A percentile compares a stretch with the other conserved stretches of the same genome.
phyloP scores from a whole-genome alignment of 2,329 filamentous ascomycete genomes.

The Colletotrichum echinochloae region DNA sequence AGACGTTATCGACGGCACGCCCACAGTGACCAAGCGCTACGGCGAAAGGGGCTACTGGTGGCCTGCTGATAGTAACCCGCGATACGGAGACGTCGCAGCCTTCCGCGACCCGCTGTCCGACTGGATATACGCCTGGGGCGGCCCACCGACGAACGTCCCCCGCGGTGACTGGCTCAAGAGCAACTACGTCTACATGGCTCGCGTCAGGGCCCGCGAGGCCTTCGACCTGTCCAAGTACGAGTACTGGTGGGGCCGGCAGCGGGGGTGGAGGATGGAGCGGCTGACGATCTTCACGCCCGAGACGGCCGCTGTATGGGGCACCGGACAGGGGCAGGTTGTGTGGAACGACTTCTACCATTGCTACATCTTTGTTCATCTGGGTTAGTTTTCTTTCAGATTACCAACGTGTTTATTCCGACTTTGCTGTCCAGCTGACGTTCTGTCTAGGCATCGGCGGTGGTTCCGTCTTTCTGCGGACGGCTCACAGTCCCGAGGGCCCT shows the following conservation, averaged over 20 bases:
- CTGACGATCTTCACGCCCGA: conserved; percentile 49
- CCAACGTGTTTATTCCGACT: too few species aligned
- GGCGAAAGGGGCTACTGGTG: conserved; percentile 53
- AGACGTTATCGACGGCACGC: conserved; percentile 48
- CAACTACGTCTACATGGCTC: conserved; percentile 52
- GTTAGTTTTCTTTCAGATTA: conserved; percentile 22
- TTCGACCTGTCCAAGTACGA: conserved; percentile 54
- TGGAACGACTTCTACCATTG: conserved; percentile 51
- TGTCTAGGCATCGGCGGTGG: conserved; percentile 19
- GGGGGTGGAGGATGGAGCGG: conserved; percentile 51
- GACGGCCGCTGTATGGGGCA: conserved; percentile 54
- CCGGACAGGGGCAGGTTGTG: conserved; percentile 53
- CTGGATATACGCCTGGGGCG: conserved; percentile 54
- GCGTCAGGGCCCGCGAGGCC: conserved; percentile 50
- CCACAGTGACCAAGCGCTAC: conserved; percentile 51
- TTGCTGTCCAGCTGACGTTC: neutral
- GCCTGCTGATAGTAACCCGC: conserved; percentile 47
- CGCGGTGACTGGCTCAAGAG: conserved; percentile 42
- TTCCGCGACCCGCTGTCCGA: conserved; percentile 54
- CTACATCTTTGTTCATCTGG: conserved; percentile 53
- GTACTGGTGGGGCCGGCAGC: conserved; percentile 55
- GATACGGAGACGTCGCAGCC: conserved; percentile 54
- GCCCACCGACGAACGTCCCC: conserved; percentile 49
- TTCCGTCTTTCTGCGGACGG: conserved; percentile 44
- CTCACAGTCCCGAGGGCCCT: conserved; percentile 49